Percentiles rank a stretch among this genome's conserved stretches.
Conservation (phyloP, 345 rosid species). For the Geranium brycei region DNA sequence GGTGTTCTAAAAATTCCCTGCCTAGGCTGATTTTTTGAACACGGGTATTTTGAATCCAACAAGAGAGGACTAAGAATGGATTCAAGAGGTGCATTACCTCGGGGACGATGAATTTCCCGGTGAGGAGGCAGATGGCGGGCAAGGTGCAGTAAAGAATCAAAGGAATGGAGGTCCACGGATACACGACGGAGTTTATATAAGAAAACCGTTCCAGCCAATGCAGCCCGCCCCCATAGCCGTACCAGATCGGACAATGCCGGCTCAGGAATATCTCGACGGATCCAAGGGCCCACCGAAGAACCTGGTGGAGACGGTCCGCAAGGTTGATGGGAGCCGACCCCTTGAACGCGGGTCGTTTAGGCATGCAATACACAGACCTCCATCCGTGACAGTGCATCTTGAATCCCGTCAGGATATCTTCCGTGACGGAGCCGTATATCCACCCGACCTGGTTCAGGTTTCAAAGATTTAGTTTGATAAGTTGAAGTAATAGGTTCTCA, state of each 20-base stretch:
- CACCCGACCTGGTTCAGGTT: slow-evolving; percentile 38
- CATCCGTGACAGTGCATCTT: slow-evolving; percentile 75
- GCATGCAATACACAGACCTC: slow-evolving; percentile 62
- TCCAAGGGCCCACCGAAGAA: slow-evolving; percentile 63
- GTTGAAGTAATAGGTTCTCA: background rate
- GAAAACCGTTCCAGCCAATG: slow-evolving; percentile 55
- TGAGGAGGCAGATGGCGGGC: slow-evolving; percentile 53
- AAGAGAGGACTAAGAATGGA: background rate
- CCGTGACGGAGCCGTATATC: slow-evolving; percentile 77
- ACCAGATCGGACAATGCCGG: slow-evolving; percentile 65
- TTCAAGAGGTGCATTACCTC: slow-evolving; percentile 23
- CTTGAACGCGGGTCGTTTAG: slow-evolving; percentile 49
- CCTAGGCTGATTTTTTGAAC: too few species aligned
- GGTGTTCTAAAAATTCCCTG: too few species aligned
- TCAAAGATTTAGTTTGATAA: background rate
- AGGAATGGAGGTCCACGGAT: slow-evolving; percentile 59
- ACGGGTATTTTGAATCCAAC: background rate
- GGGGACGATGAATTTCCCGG: slow-evolving; percentile 59
- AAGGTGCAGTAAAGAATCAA: slow-evolving; percentile 46
- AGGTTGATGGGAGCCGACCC: slow-evolving; percentile 71
- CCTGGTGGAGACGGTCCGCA: slow-evolving; percentile 65
- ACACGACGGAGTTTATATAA: slow-evolving; percentile 46
- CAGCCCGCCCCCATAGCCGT: slow-evolving; percentile 59
- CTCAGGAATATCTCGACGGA: slow-evolving; percentile 65
- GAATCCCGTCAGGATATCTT: slow-evolving; percentile 63